Base-by-base conservation (phyloP, 2,329 filamentous ascomycete genomes). In the Byssoonygena ceratinophila region DNA sequence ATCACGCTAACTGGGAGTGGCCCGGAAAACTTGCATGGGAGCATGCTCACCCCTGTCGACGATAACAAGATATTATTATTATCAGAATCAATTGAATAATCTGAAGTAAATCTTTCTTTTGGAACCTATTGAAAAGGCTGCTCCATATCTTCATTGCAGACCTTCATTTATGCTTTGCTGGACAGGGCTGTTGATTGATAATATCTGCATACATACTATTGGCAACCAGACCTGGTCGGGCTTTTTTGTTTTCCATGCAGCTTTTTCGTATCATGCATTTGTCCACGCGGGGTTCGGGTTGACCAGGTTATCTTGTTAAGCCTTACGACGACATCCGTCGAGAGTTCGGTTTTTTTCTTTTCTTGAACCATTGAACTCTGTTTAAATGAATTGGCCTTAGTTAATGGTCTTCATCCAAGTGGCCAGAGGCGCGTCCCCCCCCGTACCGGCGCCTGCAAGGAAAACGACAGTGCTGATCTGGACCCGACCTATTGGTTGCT, bases 401-500 rank as follows among this genome's bases (percentile, higher is more conserved):
- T n/a, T n/a, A n/a, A n/a, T n/a, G n/a, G n/a, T n/a, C n/a, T n/a
- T n/a, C n/a, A n/a, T n/a, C 4, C 11, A 16, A 36, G 4, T 12
- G 34, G 34, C 27, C 27, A 31, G 27, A 5, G 27, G 27, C 27
- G 11, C 27, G 11, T 5, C 27, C 27, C 8, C 11, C n/a, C 8
- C 34, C n/a, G n/a, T n/a, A n/a, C n/a, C n/a, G n/a, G n/a, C n/a
- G n/a, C n/a, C n/a, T n/a, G 25, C 6, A 25, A 25, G 20, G 20
- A 11, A 11, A 12, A 5, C 34, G 6, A 2, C 4, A 37, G 22
- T 51, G 47, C 27, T 45, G 49, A 51, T 51, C 40, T 37, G 49
- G 40, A 45, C 40, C 49, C 49, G 49, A 45, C 40, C 40, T 45
- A 51, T 51, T 51, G 49, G 49, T 45, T 51, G 31, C 49, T 27